Base-by-base conservation (phyloP, 2,329 filamentous ascomycete species). In the Rhynchosporium agropyri region DNA sequence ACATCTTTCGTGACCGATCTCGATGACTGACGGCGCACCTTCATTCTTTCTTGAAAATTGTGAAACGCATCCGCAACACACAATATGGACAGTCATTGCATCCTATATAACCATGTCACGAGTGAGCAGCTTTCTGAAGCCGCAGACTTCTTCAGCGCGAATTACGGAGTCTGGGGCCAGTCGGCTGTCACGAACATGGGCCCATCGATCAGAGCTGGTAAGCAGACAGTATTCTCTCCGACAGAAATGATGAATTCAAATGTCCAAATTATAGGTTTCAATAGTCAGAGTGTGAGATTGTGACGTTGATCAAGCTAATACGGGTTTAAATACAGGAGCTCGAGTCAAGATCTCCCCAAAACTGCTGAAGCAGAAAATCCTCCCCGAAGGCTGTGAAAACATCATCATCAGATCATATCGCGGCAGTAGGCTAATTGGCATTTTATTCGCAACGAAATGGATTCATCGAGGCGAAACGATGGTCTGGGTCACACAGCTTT, bases 111-210 rank as follows among this genome's bases (percentile, higher is more conserved):
- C 15, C 15, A 55, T 9, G 10, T 65, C 51, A 62, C 63, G 20
- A 58, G 63, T 36, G 45, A 53, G 29, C 63, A 63, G 42, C 15
- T 67, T 15, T 26, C 12, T 36, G 42, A 40, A 31, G 66, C 64
- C 20, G 62, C 66, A 1, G 20, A 40, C 20, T 48, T 66, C 4
- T 68, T 68, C 48, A 64, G 62, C 36, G 36, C 43, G 2, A 61
- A 66, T 31, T 68, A 68, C 48, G 66, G 66, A 10, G 43, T 65
- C 33, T 65, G 63, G 65, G 65, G 65, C 33, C 38, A 40, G 13
- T 33, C 36, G 1, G 65, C 65, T 26, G 57, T 46, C 12, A 33
- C 50, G 13, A 60, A 58, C 40, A 63, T 63, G 49, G 60, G 57
- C 9, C 31, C 13, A n/a, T 46, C 40, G 29, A 53, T 55, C n/a